Evolutionary conservation across 2,329 filamentous ascomycete species (phyloP), one percentile per base, ranked within the genome.

Genomic region (Phaeosphaeria sp.): DNA sequence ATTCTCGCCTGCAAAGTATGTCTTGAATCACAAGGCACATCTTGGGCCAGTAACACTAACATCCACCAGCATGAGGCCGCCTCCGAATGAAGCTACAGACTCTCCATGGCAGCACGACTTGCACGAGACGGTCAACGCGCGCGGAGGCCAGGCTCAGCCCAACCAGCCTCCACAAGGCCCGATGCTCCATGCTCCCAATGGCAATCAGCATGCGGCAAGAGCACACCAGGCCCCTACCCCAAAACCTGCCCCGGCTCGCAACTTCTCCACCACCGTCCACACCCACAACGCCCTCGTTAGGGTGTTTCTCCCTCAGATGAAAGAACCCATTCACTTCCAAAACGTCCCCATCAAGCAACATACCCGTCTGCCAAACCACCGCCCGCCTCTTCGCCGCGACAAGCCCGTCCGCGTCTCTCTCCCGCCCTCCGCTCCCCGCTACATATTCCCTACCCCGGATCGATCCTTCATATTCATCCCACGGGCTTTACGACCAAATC

Each of bases 381-480:
- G 95, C 21, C 95, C 95, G 20, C 95, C 95, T 51, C 85, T 99
- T 49, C 91, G 95, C 61, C 89, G 95, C 68, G 95, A 99, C 80
- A 99, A 98, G 76, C 95, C 95, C 7, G 95, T 98, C 42, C 90
- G 95, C 50, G 92, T 99, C 66, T 97, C 93, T 8, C 83, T 99
- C 43, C 94, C 95, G 1, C 85, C 90, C 25, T 86, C 91, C 62
- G 82, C 87, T 13, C 91, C 92, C 36, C 88, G 91, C 61, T 97
- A 97, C 77, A 93, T 97, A 59, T 97, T 95, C 78, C 95, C 95
- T 6, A 91, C 93, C 2, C 84, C 87, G 47, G 93, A 97, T 69
- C 85, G 95, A 64, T 98, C 95, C 0, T 99, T 99, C 77, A 96
- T 97, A 69, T 99, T 99, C 79, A 99, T 99, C 59, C 95, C 95